phyloP scores from a whole-genome alignment of 345 rosid genomes.

The Citrus medica region DNA sequence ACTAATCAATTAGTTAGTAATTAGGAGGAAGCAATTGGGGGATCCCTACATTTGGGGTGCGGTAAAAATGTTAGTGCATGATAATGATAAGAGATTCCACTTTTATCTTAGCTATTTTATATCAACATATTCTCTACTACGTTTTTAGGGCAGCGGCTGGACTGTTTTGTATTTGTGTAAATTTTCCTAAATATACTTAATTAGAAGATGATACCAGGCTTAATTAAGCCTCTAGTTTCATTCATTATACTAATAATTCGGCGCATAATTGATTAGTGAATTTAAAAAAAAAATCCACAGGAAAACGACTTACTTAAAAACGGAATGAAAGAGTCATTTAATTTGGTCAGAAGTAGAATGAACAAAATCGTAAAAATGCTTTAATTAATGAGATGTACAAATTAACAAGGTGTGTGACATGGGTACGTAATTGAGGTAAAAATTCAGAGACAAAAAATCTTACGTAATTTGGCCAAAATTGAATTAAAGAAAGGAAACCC shows the following conservation, averaged over 20 bases:
- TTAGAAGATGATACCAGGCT: not conserved
- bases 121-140: constrained; percentile 2
- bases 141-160: not conserved
- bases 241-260: not conserved
- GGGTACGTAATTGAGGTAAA: not conserved
- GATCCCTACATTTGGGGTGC: constrained; percentile 33
- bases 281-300: not conserved
- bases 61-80: constrained; percentile 11
- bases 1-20: constrained; percentile 19
- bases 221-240: not conserved
- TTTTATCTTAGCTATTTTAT: constrained; percentile 3
- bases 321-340: not conserved
- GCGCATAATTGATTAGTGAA: not conserved
- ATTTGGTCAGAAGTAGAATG: not conserved
- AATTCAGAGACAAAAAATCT: not conserved
- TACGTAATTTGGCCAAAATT: not conserved
- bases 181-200: not conserved
- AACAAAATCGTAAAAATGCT: constrained; percentile 10
- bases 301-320: not conserved
- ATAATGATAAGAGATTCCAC: constrained; percentile 16
- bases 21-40: constrained; percentile 22
- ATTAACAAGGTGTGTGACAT: not conserved
- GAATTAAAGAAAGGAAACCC: not conserved
- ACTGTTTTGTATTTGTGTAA: not conserved
- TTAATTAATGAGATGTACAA: not conserved